Base-by-base conservation (phyloP, 306 rosid species). In the Casuarina equisetifolia region DNA sequence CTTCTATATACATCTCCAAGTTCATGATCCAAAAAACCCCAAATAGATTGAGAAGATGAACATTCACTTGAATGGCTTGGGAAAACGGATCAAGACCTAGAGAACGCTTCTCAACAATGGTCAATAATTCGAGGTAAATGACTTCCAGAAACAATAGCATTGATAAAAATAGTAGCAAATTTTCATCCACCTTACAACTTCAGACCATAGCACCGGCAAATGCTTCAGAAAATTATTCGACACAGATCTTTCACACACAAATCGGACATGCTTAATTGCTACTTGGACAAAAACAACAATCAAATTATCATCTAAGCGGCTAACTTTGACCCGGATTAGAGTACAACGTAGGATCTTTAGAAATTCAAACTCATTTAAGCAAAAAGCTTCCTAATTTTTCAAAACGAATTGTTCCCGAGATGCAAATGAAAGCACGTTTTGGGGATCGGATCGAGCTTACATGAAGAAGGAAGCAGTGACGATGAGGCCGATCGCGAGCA, bases 391-490 rank as follows among this genome's bases (percentile, higher is more conserved):
- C 42, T 51, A 50, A 49, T 48, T 42, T 6, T 42, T 69, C 43
- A 44, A 67, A 42, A 45, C 57, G 46, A 4, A 20, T 48, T 20
- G 40, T 1, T 67, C 43, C 13, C 4, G 15, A 5, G 13, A 54
- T 2, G 3, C 4, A 32, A 0, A 20, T 9, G 58, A 79, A 13
- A 36, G 17, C 2, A 54, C 17, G 55, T 64, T 1, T 62, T 48
- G 44, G 54, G 43, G 73, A 78, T 81, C 81, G 64, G 86, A 91
- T 84, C 77, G 74, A 79, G 84, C 96, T 85, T 74, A 92, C 99
- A 96, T 91, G 90, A 96, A 91, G 93, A 96, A 96, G 42, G 94
- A 91, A 35, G 99, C 97, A 43, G 99, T 90, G 74, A 96, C 51
- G 70, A 92, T 16, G 83, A 96, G 99, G 32, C 99, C 98, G 78